Conservation (phyloP, 1,284 basidiomycete species). For the Trichosporon coremiiforme region DNA sequence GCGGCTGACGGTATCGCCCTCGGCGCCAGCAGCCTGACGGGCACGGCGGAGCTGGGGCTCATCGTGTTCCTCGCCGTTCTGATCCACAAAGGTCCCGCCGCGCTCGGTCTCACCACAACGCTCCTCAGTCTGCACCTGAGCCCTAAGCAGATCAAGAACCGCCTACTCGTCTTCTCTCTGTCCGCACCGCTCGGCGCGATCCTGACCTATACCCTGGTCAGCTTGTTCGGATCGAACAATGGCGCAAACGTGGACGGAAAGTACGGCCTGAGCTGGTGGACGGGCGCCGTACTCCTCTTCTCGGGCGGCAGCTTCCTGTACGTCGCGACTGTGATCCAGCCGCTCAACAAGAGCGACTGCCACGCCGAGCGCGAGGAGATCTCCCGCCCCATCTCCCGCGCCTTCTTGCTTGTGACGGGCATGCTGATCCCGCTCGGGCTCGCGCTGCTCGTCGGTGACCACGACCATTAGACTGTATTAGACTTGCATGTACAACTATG, state of each 20-base stretch:
- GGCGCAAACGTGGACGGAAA: not conserved
- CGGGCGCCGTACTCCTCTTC: constrained; percentile 61
- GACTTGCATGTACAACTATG: constrained; percentile 17
- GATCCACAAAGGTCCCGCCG: constrained; percentile 87
- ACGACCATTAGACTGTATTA: constrained; percentile 34
- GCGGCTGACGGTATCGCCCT: constrained; percentile 87
- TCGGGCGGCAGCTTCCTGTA: constrained; percentile 88
- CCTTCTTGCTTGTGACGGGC: constrained; percentile 64
- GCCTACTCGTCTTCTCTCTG: constrained; percentile 74
- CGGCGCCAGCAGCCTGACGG: constrained; percentile 63
- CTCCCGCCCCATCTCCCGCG: constrained; percentile 55
- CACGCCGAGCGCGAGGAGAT: constrained; percentile 20
- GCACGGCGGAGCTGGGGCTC: constrained; percentile 62
- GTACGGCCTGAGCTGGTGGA: constrained; percentile 61
- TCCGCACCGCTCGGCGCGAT: constrained; percentile 78
- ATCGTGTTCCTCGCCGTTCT: constrained; percentile 85
- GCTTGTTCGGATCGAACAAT: constrained; percentile 58
- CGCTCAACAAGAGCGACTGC: constrained; percentile 56
- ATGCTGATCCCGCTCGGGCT: constrained; percentile 70
- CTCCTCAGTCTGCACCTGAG: constrained; percentile 73
- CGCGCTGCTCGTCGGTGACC: constrained; percentile 61
- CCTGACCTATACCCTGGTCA: constrained; percentile 67
- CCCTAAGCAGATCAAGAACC: constrained; percentile 68
- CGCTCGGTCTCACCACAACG: constrained; percentile 77
- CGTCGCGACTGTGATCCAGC: constrained; percentile 85